These are phyloP conservation scores for Gossypium bickii DNA, from an alignment of 345 rosid genomes.

Conservation along the genomic window DNA sequence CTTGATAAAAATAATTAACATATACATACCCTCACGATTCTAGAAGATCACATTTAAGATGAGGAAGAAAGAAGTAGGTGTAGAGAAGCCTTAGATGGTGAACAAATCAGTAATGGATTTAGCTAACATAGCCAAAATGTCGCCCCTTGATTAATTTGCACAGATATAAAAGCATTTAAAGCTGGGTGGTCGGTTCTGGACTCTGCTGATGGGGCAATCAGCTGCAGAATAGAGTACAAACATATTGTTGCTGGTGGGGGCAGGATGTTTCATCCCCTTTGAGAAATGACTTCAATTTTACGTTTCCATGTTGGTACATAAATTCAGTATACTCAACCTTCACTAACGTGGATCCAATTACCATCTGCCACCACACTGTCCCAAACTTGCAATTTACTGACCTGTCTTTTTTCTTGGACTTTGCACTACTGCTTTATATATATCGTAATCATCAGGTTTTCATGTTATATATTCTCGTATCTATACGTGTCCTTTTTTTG, in stretches of 20 bases:
- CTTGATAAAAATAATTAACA: too few relatives aligned
- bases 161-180: neutral
- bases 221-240: constrained; percentile 1
- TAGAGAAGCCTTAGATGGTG: neutral
- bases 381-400: neutral
- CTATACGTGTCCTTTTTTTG: neutral
- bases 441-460: neutral
- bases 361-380: neutral
- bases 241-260: constrained; percentile 2
- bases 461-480: neutral
- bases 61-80: neutral
- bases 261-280: neutral
- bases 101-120: neutral
- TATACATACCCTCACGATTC: neutral
- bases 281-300: neutral
- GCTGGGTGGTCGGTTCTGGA: neutral
- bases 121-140: neutral
- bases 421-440: neutral
- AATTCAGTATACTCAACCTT: neutral
- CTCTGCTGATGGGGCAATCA: neutral
- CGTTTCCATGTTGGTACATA: neutral
- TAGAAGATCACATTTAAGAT: neutral
- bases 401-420: neutral
- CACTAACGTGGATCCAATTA: neutral
- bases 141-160: neutral